Conservation (phyloP, 371 early-diverging fungal species). For the Apophysomyces sp. region DNA sequence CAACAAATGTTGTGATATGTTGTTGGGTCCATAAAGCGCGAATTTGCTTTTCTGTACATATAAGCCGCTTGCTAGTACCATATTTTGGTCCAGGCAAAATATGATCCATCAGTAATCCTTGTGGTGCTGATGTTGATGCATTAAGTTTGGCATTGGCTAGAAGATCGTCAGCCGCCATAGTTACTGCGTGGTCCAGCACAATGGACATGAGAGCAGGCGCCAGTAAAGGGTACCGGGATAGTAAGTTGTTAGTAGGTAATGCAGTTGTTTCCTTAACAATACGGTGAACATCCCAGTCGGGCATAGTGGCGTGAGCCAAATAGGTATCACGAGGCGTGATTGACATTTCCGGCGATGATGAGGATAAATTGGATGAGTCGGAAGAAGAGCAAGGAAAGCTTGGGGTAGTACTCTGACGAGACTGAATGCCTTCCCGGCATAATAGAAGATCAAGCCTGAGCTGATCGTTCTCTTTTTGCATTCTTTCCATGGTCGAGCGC, state of each 20-base stretch:
- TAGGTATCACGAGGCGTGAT: constrained; percentile 7
- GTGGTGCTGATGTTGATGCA: not conserved
- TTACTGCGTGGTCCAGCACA: constrained; percentile 40
- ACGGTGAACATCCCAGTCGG: constrained; percentile 15
- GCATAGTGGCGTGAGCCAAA: constrained; percentile 16
- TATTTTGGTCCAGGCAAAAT: not conserved
- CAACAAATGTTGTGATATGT: not conserved
- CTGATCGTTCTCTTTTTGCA: constrained; percentile 23
- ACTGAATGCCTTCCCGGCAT: constrained; percentile 18
- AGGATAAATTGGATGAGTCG: not conserved
- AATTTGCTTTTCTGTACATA: not conserved
- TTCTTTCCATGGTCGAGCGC: constrained; percentile 20
- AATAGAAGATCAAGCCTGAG: constrained; percentile 19
- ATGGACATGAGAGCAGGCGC: constrained; percentile 50
- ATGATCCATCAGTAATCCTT: not conserved
- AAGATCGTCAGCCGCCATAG: constrained; percentile 37
- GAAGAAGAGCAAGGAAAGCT: not conserved
- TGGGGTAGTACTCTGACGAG: not conserved
- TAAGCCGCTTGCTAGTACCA: not conserved
- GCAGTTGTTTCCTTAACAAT: constrained; percentile 5
- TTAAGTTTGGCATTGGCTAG: constrained; percentile 23
- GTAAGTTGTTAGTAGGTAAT: constrained; percentile 5
- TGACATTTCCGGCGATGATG: not conserved
- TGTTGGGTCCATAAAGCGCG: not conserved
- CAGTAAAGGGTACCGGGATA: constrained; percentile 37